These are phyloP conservation scores for Aeschynomene evenia DNA, from an alignment of 306 rosid genomes.

Conservation along the genomic window DNA sequence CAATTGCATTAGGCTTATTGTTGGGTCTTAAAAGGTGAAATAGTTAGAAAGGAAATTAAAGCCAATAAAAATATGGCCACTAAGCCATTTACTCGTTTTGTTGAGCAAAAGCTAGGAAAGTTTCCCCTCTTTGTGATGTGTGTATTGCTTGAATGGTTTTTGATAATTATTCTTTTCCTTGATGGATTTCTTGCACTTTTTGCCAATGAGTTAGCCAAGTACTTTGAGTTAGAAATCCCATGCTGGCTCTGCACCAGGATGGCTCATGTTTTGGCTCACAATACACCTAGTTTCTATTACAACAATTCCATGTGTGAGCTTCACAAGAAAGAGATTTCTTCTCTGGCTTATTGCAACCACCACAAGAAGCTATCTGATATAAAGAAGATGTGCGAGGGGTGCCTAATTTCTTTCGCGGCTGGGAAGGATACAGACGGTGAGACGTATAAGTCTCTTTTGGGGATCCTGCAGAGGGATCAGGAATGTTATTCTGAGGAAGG, in stretches of 20 bases:
- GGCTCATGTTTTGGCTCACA: slow-evolving; percentile 57
- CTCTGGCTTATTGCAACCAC: slow-evolving; percentile 72
- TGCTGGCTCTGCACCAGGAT: slow-evolving; percentile 81
- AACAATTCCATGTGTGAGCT: slow-evolving; percentile 70
- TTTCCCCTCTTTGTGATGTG: slow-evolving; percentile 65
- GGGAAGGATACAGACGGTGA: slow-evolving; percentile 66
- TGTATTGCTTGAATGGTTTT: slow-evolving; percentile 77
- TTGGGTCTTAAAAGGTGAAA: neutral
- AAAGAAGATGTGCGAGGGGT: slow-evolving; percentile 76
- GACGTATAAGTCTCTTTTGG: slow-evolving; percentile 76
- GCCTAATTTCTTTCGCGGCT: slow-evolving; percentile 81
- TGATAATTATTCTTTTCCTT: slow-evolving; percentile 62
- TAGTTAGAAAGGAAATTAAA: neutral
- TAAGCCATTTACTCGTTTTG: slow-evolving; percentile 51
- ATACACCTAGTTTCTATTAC: slow-evolving; percentile 60
- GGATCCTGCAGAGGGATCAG: slow-evolving; percentile 80
- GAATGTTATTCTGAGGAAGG: slow-evolving; percentile 72
- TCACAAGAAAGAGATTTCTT: slow-evolving; percentile 75
- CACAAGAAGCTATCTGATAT: slow-evolving; percentile 77
- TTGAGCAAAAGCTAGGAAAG: slow-evolving; percentile 59
- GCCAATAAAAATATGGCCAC: slow-evolving; percentile 45
- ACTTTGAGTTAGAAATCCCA: slow-evolving; percentile 65
- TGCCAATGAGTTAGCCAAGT: slow-evolving; percentile 72
- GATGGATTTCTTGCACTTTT: slow-evolving; percentile 70
- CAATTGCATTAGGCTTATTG: neutral